These are phyloP conservation scores for Piloderma croceum DNA, from an alignment of 768 basidiomycete genomes.

Conservation along the genomic window DNA sequence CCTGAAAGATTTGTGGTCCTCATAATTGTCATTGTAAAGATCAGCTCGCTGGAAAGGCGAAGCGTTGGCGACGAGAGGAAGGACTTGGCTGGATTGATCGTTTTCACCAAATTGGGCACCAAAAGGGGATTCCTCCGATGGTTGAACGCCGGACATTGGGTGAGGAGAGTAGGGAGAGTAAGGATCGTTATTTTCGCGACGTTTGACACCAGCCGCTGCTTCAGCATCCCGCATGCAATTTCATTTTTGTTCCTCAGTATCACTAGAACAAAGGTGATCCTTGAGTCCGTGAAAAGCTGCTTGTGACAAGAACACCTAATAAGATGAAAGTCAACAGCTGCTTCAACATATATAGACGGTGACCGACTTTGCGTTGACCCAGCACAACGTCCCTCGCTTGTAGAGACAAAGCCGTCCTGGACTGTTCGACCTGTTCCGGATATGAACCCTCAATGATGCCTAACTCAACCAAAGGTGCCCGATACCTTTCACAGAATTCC, in stretches of 20 bases:
- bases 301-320: conserved; percentile 85
- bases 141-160: too few species aligned
- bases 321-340: too few species aligned
- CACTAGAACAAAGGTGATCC: conserved; percentile 75
- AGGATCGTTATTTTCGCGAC: conserved; percentile 54
- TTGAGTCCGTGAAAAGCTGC: conserved; percentile 82
- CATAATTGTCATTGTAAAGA: conserved; percentile 72
- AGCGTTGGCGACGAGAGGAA: conserved; percentile 80
- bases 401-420: conserved; percentile 49
- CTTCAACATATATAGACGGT: too few species aligned
- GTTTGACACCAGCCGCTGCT: conserved; percentile 61
- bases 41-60: conserved; percentile 78
- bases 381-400: conserved; percentile 71
- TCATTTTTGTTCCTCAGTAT: conserved; percentile 82
- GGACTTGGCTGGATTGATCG: conserved; percentile 58
- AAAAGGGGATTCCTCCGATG: conserved; percentile 48
- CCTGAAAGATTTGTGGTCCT: conserved; percentile 66
- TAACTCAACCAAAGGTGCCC: conserved; percentile 50
- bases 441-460: conserved; percentile 57
- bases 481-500: conserved; percentile 85
- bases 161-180: conserved; percentile 73
- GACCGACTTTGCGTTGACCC: conserved; percentile 75
- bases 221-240: conserved; percentile 74
- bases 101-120: too few species aligned
- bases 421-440: conserved; percentile 56